Evolutionary conservation across 768 basidiomycete genomes (phyloP), one percentile per base, ranked within the genome.

Genomic region (Hypholoma fasciculare): DNA sequence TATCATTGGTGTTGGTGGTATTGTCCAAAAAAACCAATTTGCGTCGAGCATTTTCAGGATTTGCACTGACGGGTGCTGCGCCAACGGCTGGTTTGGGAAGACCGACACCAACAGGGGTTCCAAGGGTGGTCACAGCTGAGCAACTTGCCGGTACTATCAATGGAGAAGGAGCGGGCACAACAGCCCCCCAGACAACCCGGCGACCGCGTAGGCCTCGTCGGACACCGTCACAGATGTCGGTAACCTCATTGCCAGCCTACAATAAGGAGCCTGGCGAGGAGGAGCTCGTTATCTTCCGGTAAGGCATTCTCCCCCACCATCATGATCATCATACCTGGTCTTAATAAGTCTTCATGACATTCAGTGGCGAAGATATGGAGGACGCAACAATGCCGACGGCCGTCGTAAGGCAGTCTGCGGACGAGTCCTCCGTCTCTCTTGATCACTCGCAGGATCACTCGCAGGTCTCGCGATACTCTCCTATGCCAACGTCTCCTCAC

Each of bases 231-330:
- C 90, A 92, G 69, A 85, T 92, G 52, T 91, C 89, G 5, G 90
- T 89, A 7, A 83, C 81, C 27, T 91, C 88, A 5, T 69, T 94
- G 30, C 92, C 92, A 5, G 83, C 79, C 27, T 94, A 94, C 63
- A 89, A 83, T 75, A 92, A 92, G 71, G 91, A 94, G 59, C 90
- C 92, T 0, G 91, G 90, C 14, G 92, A 92, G 49, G 78, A 87
- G 39, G 92, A 94, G 68, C 77, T 94, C 27, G 92, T 94, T 5
- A 84, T 94, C 52, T 74, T 77, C 54, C 75, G 81, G 77, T 82
- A 52, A 58, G 72, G 66, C 7, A 23, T 34, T 34, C 30, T 34
- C 30, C 4, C 23, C 39, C 1, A 26, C 37, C 7, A 16, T 48
- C 49, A 49, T 26, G 39, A 34, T 34, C 30, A 42, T 42, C 17